These are phyloP conservation scores for Cyclotella distinguenda DNA, from an alignment of 108 stramenopile genomes.

Conservation along the genomic window DNA sequence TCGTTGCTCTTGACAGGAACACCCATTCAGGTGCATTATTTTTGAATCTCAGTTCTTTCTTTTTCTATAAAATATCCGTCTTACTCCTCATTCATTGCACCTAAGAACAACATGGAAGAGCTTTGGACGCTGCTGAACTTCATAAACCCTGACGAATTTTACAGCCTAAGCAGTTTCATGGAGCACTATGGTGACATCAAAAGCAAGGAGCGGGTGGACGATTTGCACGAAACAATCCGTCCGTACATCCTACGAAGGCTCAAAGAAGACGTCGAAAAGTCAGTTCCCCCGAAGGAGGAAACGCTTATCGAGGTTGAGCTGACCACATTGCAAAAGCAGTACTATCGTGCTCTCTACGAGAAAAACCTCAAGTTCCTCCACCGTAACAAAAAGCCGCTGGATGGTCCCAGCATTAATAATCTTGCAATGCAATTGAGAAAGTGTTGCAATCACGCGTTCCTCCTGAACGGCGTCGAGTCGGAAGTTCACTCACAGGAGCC, in stretches of 20 bases:
- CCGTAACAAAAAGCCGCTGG: slow-evolving; percentile 77
- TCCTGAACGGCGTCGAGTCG: slow-evolving; percentile 88
- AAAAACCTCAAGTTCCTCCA: slow-evolving; percentile 83
- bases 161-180: slow-evolving; percentile 68
- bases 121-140: slow-evolving; percentile 92
- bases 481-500: slow-evolving; percentile 57
- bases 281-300: slow-evolving; percentile 93
- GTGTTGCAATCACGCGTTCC: slow-evolving; percentile 97
- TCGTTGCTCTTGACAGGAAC: slow-evolving; percentile 94
- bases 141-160: slow-evolving; percentile 68
- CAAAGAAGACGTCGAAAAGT: slow-evolving; percentile 94
- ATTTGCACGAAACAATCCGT: slow-evolving; percentile 82
- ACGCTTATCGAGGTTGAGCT: slow-evolving; percentile 96
- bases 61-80: neutral
- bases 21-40: slow-evolving; percentile 49
- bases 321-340: slow-evolving; percentile 95
- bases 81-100: neutral
- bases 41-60: neutral
- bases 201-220: slow-evolving; percentile 79
- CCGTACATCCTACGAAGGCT: slow-evolving; percentile 93
- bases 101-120: slow-evolving; percentile 89
- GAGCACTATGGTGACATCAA: slow-evolving; percentile 86
- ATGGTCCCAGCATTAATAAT: slow-evolving; percentile 80
- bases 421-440: slow-evolving; percentile 92
- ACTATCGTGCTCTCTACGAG: slow-evolving; percentile 94